Percentiles rank a stretch among this genome's conserved stretches.
These are phyloP conservation scores for Carex sylvatica DNA, from an alignment of 202 grass and related monocot genomes.

Conservation along the genomic window DNA sequence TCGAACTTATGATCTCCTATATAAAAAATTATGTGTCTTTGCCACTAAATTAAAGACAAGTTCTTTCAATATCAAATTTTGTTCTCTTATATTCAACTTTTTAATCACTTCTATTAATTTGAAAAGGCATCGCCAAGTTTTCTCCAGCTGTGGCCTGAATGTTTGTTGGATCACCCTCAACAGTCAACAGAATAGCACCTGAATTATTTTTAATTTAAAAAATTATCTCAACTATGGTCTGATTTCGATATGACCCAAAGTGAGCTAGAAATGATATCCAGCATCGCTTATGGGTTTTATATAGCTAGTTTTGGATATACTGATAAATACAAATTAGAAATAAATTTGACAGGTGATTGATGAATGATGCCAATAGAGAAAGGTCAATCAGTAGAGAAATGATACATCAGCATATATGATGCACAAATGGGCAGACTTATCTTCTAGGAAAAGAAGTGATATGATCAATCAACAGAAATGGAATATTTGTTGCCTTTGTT, in stretches of 20 bases:
- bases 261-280: not conserved
- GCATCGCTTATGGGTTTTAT: not conserved
- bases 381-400: not conserved
- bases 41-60: too few relatives aligned
- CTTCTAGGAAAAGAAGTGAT: not conserved
- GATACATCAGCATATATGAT: slow-evolving; percentile 21
- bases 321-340: not conserved
- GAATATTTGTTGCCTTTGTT: not conserved
- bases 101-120: not conserved
- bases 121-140: not conserved
- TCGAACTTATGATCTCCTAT: too few relatives aligned
- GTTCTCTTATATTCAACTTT: not conserved
- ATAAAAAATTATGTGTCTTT: too few relatives aligned
- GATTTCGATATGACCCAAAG: not conserved
- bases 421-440: not conserved
- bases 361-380: not conserved
- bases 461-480: not conserved
- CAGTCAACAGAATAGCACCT: not conserved
- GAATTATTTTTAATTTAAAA: not conserved
- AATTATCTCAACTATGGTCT: not conserved
- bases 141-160: not conserved
- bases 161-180: not conserved
- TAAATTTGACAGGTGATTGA: not conserved
- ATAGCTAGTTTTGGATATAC: not conserved
- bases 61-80: too few relatives aligned